Evolutionary conservation across 2,329 filamentous ascomycete genomes (phyloP).

Genomic region (Arthroderma sp.): DNA sequence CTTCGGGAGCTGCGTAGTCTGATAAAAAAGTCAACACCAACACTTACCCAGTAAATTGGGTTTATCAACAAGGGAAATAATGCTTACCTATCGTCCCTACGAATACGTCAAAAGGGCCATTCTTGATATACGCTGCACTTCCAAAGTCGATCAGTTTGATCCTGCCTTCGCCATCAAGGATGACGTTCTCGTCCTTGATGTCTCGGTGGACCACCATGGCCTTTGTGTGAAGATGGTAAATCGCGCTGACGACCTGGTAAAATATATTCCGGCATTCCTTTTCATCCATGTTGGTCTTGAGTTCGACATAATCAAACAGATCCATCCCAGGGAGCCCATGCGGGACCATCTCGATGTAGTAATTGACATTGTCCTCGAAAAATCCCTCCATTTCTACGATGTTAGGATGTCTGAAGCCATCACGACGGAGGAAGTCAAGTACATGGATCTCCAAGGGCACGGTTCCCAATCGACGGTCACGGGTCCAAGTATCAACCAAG

Average conservation of each 20-base stretch:
- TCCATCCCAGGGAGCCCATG: slow-evolving; percentile 96
- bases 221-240: slow-evolving; percentile 83
- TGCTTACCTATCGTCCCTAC: slow-evolving; percentile 88
- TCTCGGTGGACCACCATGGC: slow-evolving; percentile 90
- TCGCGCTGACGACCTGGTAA: slow-evolving; percentile 74
- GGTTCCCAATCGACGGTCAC: slow-evolving; percentile 81
- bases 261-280: slow-evolving; percentile 90
- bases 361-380: slow-evolving; percentile 58
- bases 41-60: too few relatives aligned
- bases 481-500: slow-evolving; percentile 94
- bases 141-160: slow-evolving; percentile 98
- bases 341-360: slow-evolving; percentile 95
- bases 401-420: slow-evolving; percentile 49
- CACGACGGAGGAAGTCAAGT: slow-evolving; percentile 75
- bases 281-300: slow-evolving; percentile 93
- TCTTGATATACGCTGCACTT: slow-evolving; percentile 96
- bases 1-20: slow-evolving; percentile 99
- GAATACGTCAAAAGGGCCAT: slow-evolving; percentile 95
- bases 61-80: not conserved
- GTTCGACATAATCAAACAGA: slow-evolving; percentile 95
- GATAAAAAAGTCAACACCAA: not conserved
- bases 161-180: slow-evolving; percentile 84
- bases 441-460: slow-evolving; percentile 96
- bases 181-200: slow-evolving; percentile 98
- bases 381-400: slow-evolving; percentile 58